phyloP scores from a whole-genome alignment of 1,139 yeast genomes.

The Debaryomyces robertsiae region DNA sequence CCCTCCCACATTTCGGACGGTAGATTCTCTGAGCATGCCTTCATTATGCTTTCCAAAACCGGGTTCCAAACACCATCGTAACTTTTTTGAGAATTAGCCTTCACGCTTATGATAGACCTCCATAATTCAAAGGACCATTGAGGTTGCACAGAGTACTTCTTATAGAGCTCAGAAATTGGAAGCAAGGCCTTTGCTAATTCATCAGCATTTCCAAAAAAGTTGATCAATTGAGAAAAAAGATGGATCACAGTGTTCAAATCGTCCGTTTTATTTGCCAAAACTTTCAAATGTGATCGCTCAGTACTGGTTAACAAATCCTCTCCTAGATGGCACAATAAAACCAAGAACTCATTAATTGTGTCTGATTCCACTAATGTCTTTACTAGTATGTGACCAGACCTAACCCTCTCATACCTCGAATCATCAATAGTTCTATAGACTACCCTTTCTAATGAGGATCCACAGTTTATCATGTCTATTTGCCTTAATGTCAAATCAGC shows the following conservation, averaged over 20 bases:
- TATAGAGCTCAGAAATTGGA: constrained; percentile 48
- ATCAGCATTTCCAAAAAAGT: constrained; percentile 47
- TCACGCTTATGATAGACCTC: constrained; percentile 51
- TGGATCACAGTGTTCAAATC: constrained; percentile 68
- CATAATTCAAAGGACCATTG: constrained; percentile 81
- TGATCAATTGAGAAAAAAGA: constrained; percentile 61
- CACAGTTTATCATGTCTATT: constrained; percentile 68
- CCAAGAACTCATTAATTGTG: constrained; percentile 62
- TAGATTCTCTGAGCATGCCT: constrained; percentile 9
- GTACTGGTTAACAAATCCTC: constrained; percentile 44
- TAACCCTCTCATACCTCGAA: constrained; percentile 45
- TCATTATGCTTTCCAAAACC: constrained; percentile 20
- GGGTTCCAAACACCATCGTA: constrained; percentile 21
- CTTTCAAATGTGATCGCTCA: constrained; percentile 61
- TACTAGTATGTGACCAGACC: constrained; percentile 58
- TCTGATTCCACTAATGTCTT: constrained; percentile 47
- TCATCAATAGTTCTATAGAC: constrained; percentile 69
- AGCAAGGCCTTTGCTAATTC: constrained; percentile 43
- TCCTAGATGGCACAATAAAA: constrained; percentile 59
- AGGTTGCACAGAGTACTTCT: constrained; percentile 54
- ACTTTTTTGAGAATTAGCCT: constrained; percentile 8
- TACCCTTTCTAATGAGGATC: constrained; percentile 54
- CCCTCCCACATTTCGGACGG: constrained; percentile 29
- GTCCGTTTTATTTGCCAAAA: constrained; percentile 71
- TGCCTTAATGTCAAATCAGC: constrained; percentile 68